A percentile compares a stretch with the other conserved stretches of the same genome.
Conservation (phyloP, 176 grass and related monocot genomes). For the Panicum miliaceum region DNA sequence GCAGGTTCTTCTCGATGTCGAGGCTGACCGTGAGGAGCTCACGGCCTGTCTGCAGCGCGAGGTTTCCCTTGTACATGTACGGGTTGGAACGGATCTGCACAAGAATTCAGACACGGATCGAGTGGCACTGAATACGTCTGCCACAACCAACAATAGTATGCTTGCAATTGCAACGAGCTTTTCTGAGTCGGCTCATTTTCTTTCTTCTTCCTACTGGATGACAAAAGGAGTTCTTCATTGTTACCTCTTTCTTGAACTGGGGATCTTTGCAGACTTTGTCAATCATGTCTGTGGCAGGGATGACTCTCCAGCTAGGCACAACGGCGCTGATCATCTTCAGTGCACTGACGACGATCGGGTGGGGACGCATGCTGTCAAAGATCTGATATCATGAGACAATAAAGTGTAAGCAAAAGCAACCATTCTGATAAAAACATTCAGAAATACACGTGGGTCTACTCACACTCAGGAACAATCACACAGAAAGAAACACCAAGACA, state of each 20-base stretch:
- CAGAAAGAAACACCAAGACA: neutral
- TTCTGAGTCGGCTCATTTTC: neutral
- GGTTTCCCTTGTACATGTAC: slow-evolving; percentile 65
- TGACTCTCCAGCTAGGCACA: slow-evolving; percentile 63
- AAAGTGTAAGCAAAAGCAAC: neutral
- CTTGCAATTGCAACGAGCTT: neutral
- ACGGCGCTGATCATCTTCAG: slow-evolving; percentile 55
- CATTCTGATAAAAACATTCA: slow-evolving; percentile 10
- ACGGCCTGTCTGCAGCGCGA: slow-evolving; percentile 53
- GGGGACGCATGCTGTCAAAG: slow-evolving; percentile 58
- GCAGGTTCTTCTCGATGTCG: slow-evolving; percentile 66
- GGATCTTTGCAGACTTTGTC: slow-evolving; percentile 65
- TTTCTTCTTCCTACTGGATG: neutral
- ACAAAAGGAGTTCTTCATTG: neutral
- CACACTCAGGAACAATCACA: neutral
- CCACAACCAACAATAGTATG: neutral
- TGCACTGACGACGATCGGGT: slow-evolving; percentile 49
- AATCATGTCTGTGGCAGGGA: slow-evolving; percentile 61
- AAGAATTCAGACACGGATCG: neutral
- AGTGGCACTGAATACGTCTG: neutral
- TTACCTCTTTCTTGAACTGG: slow-evolving; percentile 65
- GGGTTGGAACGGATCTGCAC: slow-evolving; percentile 57
- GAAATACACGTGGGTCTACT: neutral
- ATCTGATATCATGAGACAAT: slow-evolving; percentile 47
- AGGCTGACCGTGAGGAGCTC: slow-evolving; percentile 59